A percentile compares a stretch with the other conserved stretches of the same genome.
phyloP scores from a whole-genome alignment of 768 basidiomycete genomes.

The Naematelia encephala region DNA sequence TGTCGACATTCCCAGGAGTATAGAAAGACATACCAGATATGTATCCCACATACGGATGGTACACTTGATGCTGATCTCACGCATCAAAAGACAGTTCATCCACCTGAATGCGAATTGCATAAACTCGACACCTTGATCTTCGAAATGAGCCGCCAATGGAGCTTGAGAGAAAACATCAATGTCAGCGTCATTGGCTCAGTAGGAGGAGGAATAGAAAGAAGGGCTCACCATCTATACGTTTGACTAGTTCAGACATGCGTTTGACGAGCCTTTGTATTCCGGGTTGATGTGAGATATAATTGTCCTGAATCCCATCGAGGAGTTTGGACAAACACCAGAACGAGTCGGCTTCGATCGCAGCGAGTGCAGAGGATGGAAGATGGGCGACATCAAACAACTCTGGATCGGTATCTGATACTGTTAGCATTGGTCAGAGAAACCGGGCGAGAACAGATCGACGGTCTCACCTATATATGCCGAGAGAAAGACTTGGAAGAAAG shows the following conservation, averaged over 20 bases:
- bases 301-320: slow-evolving; percentile 95
- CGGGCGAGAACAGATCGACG: background rate
- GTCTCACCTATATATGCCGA: slow-evolving; percentile 81
- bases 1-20: background rate
- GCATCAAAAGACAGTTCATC: slow-evolving; percentile 99
- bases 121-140: slow-evolving; percentile 90
- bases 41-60: slow-evolving; percentile 99
- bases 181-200: slow-evolving; percentile 6
- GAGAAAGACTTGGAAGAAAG: slow-evolving; percentile 96
- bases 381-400: slow-evolving; percentile 77
- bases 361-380: slow-evolving; percentile 66
- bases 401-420: slow-evolving; percentile 74
- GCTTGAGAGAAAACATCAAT: slow-evolving; percentile 54
- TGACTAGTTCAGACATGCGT: slow-evolving; percentile 87
- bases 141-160: slow-evolving; percentile 80
- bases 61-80: slow-evolving; percentile 93
- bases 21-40: slow-evolving; percentile 68
- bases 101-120: slow-evolving; percentile 99
- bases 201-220: background rate
- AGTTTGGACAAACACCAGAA: slow-evolving; percentile 97
- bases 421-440: background rate
- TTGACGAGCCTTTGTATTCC: slow-evolving; percentile 91
- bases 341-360: slow-evolving; percentile 91
- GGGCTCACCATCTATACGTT: slow-evolving; percentile 50
- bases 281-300: slow-evolving; percentile 94